Evolutionary conservation across 306 rosid genomes (phyloP).

Genomic region (Rosa persica): DNA sequence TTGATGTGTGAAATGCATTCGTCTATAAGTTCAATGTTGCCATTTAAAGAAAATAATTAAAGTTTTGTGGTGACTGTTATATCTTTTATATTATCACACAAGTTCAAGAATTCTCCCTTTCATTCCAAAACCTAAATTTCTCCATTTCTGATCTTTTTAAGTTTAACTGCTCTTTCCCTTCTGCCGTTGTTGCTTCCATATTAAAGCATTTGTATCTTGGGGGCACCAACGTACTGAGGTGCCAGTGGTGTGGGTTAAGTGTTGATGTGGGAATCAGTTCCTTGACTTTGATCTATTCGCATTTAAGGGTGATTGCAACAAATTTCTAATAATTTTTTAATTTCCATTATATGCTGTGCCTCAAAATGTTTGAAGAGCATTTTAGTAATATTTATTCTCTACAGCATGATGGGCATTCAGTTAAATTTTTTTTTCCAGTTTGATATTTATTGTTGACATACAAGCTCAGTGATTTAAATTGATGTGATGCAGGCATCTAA

Average conservation of each 20-base stretch:
- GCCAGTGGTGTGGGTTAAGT: background rate
- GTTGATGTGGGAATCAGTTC: background rate
- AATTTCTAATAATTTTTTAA: background rate
- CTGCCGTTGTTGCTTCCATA: background rate
- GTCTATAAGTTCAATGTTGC: background rate
- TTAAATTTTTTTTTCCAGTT: too few relatives aligned
- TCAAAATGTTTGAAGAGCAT: background rate
- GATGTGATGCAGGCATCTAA: conserved; percentile 13
- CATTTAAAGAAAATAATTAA: background rate
- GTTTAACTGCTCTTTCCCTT: background rate
- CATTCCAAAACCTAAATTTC: background rate
- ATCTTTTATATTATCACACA: background rate
- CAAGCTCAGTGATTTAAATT: conserved; percentile 6
- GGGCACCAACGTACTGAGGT: background rate
- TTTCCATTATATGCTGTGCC: background rate
- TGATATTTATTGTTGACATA: background rate
- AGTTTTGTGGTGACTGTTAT: background rate
- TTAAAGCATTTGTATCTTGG: background rate
- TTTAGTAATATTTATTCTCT: background rate
- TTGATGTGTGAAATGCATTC: background rate
- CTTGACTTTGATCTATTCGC: background rate
- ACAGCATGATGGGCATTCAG: too few relatives aligned
- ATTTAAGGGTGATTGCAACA: background rate
- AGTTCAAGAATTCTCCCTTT: background rate
- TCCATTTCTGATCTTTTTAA: background rate